Evolutionary conservation across 202 grass and related monocot species (phyloP).

Genomic region (Schoenoplectus triqueter): DNA sequence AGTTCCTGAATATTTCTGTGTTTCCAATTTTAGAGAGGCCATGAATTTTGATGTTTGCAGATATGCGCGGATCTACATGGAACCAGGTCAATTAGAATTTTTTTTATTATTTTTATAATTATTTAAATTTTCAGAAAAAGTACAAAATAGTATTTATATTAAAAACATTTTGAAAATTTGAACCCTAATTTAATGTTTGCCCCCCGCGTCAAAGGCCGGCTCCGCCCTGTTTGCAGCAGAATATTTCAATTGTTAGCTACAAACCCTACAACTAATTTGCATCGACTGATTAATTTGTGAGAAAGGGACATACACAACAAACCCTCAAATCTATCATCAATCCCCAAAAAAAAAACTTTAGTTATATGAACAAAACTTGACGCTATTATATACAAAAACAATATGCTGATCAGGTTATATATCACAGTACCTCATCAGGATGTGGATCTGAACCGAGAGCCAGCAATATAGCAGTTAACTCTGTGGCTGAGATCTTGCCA

Average conservation of each 20-base stretch:
- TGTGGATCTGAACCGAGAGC: constrained; percentile 59
- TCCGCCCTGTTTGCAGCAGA: neutral
- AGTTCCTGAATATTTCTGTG: neutral
- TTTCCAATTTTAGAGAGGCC: neutral
- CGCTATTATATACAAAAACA: neutral
- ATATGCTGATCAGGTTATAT: neutral
- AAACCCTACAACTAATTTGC: neutral
- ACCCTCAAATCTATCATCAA: neutral
- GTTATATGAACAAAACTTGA: neutral
- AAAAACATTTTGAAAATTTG: too few species aligned
- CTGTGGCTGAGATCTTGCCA: constrained; percentile 76
- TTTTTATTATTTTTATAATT: too few species aligned
- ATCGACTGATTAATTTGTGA: neutral
- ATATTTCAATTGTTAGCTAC: constrained; percentile 9
- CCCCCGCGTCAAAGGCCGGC: too few species aligned
- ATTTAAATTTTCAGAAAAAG: too few species aligned
- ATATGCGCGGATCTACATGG: too few species aligned
- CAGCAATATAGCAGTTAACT: constrained; percentile 59
- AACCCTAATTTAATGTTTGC: too few species aligned
- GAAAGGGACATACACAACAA: neutral
- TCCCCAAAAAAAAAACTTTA: neutral
- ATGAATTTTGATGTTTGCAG: neutral
- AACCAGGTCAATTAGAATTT: too few species aligned
- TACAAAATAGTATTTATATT: too few species aligned
- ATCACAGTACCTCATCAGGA: constrained; percentile 53